A percentile compares a stretch with the other conserved stretches of the same genome.
Evolutionary conservation across 768 basidiomycete species (phyloP).

Genomic region (Boletus pseudo-olivaceus): DNA sequence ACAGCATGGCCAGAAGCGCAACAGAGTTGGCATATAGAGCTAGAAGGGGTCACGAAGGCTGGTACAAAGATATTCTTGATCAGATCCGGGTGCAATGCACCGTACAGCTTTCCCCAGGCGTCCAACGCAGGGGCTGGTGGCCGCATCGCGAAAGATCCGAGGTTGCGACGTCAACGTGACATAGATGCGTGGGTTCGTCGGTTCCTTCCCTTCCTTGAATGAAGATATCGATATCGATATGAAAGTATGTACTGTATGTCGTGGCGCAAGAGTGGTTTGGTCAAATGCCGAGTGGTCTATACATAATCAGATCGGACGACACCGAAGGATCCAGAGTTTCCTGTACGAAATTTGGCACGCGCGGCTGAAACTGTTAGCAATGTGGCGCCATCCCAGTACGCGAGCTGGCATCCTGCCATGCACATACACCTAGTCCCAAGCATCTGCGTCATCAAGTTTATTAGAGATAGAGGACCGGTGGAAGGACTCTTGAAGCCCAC

Average conservation of each 20-base stretch:
- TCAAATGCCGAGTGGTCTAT: background rate
- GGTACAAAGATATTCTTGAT: constrained; percentile 3
- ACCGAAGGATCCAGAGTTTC: background rate
- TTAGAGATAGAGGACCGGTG: background rate
- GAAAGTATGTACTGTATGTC: background rate
- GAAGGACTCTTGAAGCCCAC: background rate
- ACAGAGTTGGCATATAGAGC: background rate
- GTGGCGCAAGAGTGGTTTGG: background rate
- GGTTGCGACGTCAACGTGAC: background rate
- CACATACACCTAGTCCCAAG: constrained; percentile 15
- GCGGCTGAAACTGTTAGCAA: background rate
- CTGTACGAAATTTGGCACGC: constrained; percentile 12
- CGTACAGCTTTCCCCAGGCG: background rate
- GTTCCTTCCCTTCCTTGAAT: background rate
- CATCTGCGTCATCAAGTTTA: constrained; percentile 7
- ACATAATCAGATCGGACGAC: constrained; percentile 1
- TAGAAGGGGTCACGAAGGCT: background rate
- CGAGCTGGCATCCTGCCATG: background rate
- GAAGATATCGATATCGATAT: background rate
- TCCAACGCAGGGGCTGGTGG: background rate
- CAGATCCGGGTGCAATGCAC: background rate
- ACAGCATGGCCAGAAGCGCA: constrained; percentile 2
- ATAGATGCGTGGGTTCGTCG: background rate
- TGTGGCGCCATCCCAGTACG: background rate
- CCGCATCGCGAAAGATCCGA: background rate